A percentile compares a stretch with the other conserved stretches of the same genome.
Conservation (phyloP, 495 filamentous ascomycete genomes). For the Letharia lupina region DNA sequence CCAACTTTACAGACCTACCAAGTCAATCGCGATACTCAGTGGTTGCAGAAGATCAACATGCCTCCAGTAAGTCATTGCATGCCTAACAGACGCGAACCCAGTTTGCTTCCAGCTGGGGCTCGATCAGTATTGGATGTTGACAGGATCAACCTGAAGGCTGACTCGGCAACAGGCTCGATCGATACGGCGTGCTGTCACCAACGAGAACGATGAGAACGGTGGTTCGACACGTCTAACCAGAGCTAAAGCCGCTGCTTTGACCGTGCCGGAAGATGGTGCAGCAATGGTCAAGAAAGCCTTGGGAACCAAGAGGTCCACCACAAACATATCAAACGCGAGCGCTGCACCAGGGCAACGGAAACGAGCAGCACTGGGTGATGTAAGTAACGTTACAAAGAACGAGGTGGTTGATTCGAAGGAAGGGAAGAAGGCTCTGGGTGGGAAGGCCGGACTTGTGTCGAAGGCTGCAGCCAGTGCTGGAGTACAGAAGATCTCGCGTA, state of each 20-base stretch:
- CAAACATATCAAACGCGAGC: slow-evolving; percentile 40
- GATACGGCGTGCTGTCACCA: slow-evolving; percentile 59
- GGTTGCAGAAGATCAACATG: slow-evolving; percentile 4
- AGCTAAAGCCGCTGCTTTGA: slow-evolving; percentile 78
- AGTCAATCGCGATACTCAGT: slow-evolving; percentile 1
- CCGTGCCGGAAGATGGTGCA: slow-evolving; percentile 42
- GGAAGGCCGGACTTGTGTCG: slow-evolving; percentile 58
- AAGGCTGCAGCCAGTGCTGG: slow-evolving; percentile 68
- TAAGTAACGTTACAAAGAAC: slow-evolving; percentile 85
- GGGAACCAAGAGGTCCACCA: slow-evolving; percentile 61
- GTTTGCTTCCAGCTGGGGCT: not conserved
- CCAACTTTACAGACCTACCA: not conserved
- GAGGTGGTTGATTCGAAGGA: slow-evolving; percentile 52
- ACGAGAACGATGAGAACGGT: slow-evolving; percentile 91
- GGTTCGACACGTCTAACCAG: slow-evolving; percentile 76
- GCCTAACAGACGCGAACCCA: slow-evolving; percentile 1
- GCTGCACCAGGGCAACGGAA: slow-evolving; percentile 47
- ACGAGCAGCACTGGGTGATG: slow-evolving; percentile 78
- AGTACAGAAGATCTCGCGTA: slow-evolving; percentile 67
- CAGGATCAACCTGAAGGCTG: not conserved
- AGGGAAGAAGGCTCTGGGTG: slow-evolving; percentile 59
- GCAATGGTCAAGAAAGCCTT: slow-evolving; percentile 59
- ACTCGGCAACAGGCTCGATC: slow-evolving; percentile 43
- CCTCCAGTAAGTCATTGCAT: slow-evolving; percentile 16
- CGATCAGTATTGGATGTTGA: not conserved